These are phyloP conservation scores for Solanum piurae DNA, from an alignment of 257 asterid genomes.

Conservation along the genomic window DNA sequence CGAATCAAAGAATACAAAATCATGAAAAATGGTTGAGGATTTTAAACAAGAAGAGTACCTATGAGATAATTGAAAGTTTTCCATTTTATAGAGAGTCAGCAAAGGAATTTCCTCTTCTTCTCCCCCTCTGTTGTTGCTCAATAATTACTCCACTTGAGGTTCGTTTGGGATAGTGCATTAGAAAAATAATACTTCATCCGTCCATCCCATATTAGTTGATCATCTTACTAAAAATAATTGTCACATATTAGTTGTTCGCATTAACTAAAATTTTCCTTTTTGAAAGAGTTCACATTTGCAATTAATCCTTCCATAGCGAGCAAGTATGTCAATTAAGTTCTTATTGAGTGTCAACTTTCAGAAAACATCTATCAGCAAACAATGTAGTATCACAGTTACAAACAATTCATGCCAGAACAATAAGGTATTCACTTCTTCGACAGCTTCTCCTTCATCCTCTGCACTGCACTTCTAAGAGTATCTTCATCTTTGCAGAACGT, in stretches of 20 bases:
- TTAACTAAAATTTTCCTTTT: too few relatives aligned
- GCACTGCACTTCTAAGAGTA: slow-evolving; percentile 53
- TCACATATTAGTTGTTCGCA: too few relatives aligned
- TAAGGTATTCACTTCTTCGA: slow-evolving; percentile 17
- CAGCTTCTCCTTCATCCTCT: slow-evolving; percentile 55
- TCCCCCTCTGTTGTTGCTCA: neutral
- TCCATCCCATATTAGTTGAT: too few relatives aligned
- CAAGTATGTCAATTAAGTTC: neutral
- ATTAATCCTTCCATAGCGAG: too few relatives aligned
- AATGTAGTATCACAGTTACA: neutral
- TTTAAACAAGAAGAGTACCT: neutral
- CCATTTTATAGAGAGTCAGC: neutral
- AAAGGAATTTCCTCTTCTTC: neutral
- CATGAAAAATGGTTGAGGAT: neutral
- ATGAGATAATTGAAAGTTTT: neutral
- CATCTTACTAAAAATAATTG: too few relatives aligned
- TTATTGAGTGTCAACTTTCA: neutral
- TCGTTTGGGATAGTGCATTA: too few relatives aligned
- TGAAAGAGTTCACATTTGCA: too few relatives aligned
- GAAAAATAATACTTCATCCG: too few relatives aligned
- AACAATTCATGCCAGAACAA: neutral
- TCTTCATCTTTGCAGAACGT: slow-evolving; percentile 92
- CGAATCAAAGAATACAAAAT: too few relatives aligned
- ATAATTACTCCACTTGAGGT: neutral
- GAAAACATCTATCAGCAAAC: neutral